Base-by-base conservation (phyloP, 352 stramenopile species). In the Pythium sp. region DNA sequence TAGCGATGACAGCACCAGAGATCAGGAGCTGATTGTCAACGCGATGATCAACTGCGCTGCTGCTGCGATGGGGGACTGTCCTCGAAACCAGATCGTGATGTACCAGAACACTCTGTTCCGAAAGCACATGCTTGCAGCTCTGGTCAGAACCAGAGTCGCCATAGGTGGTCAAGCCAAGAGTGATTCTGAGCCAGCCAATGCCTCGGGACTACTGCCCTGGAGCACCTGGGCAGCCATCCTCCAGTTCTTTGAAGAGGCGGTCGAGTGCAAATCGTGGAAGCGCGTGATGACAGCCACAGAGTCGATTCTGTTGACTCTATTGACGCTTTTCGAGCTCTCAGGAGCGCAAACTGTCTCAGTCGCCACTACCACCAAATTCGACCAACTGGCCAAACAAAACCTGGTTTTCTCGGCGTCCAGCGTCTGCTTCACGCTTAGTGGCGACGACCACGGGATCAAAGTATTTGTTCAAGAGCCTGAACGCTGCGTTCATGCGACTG, bases 231-330 rank as follows among this genome's bases (percentile, higher is more conserved):
- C 76, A 26, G 78, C 72, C n/a, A 14, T 89, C 12, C 15, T 79
- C 2, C 73, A 67, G 1, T 72, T 89, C 30, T 43, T 89, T 0
- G 83, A 92, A 26, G 73, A 87, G 57, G 70, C 70, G 0, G 65
- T 89, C 11, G 80, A 80, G 24, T 81, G 73, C 18, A 90, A 91
- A 53, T 79, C 79, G 38, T 93, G 85, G 85, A 75, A 78, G 56
- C 84, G 75, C 24, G 46, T 70, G 0, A 41, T 91, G 2, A 63
- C 74, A 6, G 57, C 70, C 5, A 75, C 69, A 0, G 32, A 68
- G 15, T 30, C 70, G 0, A 54, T 74, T 2, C 28, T 87, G 0
- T 22, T n/a, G 0, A 60, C 59, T 14, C 67, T 89, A 0, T 55
- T 86, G 1, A 14, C 30, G 38, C 49, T 72, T 26, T 58, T 84